Evolutionary conservation across 257 asterid genomes (phyloP).

Genomic region (Linderniella brevidens): DNA sequence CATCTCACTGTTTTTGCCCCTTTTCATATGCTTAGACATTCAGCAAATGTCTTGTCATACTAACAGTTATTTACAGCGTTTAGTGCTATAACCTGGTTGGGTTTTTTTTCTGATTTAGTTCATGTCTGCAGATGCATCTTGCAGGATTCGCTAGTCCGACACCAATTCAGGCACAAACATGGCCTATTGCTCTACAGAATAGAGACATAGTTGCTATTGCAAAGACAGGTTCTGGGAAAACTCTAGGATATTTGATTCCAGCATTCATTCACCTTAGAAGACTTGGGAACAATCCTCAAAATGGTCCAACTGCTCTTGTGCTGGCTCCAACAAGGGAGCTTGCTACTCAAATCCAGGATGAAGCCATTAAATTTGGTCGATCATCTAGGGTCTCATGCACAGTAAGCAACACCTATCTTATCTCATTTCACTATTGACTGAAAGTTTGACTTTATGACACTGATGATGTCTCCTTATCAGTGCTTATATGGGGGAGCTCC

Average conservation of each 20-base stretch:
- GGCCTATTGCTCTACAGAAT: constrained; percentile 78
- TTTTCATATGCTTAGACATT: constrained; percentile 10
- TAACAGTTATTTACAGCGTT: constrained; percentile 11
- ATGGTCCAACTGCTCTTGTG: constrained; percentile 81
- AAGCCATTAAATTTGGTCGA: constrained; percentile 89
- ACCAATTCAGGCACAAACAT: constrained; percentile 95
- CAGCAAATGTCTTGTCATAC: constrained; percentile 11
- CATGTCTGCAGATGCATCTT: constrained; percentile 42
- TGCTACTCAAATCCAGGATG: constrained; percentile 96
- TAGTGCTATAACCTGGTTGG: constrained; percentile 2
- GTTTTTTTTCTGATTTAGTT: neutral
- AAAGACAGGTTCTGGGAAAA: constrained; percentile 96
- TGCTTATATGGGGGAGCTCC: constrained; percentile 98
- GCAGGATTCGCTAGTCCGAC: constrained; percentile 94
- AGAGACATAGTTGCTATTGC: constrained; percentile 95
- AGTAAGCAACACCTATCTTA: constrained; percentile 17
- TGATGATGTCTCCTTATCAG: constrained; percentile 21
- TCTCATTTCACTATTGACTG: neutral
- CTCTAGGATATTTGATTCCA: constrained; percentile 84
- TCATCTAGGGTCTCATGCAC: constrained; percentile 92
- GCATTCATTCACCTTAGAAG: constrained; percentile 74
- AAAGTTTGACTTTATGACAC: constrained; percentile 8
- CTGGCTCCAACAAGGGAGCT: constrained; percentile 98
- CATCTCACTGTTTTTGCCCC: constrained; percentile 3
- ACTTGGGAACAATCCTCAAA: constrained; percentile 54